phyloP scores from a whole-genome alignment of 805 yeast species.

The Wickerhamiella dianesei region DNA sequence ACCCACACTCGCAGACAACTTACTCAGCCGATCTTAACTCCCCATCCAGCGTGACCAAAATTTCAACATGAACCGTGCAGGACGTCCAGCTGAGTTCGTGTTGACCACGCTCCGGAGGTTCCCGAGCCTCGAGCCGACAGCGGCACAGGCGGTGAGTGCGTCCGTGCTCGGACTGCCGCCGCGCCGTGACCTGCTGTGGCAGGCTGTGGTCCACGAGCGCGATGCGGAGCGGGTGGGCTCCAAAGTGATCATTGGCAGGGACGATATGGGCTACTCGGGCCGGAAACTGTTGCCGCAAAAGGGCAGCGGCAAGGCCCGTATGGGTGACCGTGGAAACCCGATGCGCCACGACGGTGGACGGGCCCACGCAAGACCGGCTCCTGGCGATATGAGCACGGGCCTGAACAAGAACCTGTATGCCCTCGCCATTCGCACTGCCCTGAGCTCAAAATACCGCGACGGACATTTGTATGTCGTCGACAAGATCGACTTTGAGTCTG shows the following conservation, averaged over 20 bases:
- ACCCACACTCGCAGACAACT: too few relatives aligned
- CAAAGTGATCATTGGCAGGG: constrained; percentile 72
- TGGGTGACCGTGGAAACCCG: constrained; percentile 93
- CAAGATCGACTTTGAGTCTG: constrained; percentile 26
- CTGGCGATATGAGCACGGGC: constrained; percentile 72
- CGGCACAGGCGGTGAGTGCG: constrained; percentile 63
- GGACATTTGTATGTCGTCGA: constrained; percentile 68
- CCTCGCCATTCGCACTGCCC: constrained; percentile 65
- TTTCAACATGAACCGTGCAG: constrained; percentile 14
- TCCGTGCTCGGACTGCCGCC: constrained; percentile 57
- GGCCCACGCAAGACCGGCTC: constrained; percentile 82
- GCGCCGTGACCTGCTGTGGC: constrained; percentile 88
- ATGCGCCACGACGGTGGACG: constrained; percentile 77
- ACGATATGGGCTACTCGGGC: constrained; percentile 74
- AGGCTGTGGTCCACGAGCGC: constrained; percentile 83
- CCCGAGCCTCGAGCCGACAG: constrained; percentile 80
- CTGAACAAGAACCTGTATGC: constrained; percentile 63
- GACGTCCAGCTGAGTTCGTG: constrained; percentile 49
- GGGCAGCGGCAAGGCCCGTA: constrained; percentile 90
- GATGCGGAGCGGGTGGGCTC: constrained; percentile 84
- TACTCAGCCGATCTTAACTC: not conserved
- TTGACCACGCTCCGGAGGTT: constrained; percentile 67
- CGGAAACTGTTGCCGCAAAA: constrained; percentile 77
- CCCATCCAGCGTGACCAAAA: not conserved
- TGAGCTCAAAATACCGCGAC: constrained; percentile 63